phyloP scores from a whole-genome alignment of 345 rosid genomes.

The Boechera retrofracta region DNA sequence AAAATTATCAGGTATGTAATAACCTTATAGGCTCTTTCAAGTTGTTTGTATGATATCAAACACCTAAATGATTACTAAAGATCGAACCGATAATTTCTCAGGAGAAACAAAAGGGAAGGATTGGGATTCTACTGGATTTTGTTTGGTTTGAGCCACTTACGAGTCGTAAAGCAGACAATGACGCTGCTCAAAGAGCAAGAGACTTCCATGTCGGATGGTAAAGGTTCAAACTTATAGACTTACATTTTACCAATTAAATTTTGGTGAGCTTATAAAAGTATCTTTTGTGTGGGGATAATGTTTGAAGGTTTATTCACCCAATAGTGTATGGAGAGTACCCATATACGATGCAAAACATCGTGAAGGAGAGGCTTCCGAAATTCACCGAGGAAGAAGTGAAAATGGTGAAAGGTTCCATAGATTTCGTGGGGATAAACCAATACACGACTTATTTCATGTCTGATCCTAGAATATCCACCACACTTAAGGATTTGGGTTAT shows the following conservation, averaged over 20 bases:
- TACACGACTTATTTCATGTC: constrained; percentile 82
- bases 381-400: constrained; percentile 74
- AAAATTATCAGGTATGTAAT: constrained; percentile 61
- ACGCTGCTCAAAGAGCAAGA: constrained; percentile 94
- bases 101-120: constrained; percentile 82
- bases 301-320: constrained; percentile 90
- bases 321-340: constrained; percentile 92
- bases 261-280: constrained; percentile 12
- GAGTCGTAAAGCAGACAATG: constrained; percentile 74
- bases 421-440: constrained; percentile 91
- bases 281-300: neutral
- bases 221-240: neutral
- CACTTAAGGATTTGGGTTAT: constrained; percentile 66
- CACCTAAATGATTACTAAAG: neutral
- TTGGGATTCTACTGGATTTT: constrained; percentile 89
- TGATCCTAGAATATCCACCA: constrained; percentile 54
- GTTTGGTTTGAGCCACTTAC: constrained; percentile 99
- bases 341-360: constrained; percentile 75
- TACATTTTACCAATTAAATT: neutral
- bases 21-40: neutral
- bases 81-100: constrained; percentile 28
- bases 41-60: neutral
- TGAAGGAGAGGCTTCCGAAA: constrained; percentile 74
- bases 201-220: constrained; percentile 99
- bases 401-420: constrained; percentile 91